Evolutionary conservation across 2,329 filamentous ascomycete genomes (phyloP), one percentile per base, ranked within the genome.

Genomic region (Fusarium subglutinans): DNA sequence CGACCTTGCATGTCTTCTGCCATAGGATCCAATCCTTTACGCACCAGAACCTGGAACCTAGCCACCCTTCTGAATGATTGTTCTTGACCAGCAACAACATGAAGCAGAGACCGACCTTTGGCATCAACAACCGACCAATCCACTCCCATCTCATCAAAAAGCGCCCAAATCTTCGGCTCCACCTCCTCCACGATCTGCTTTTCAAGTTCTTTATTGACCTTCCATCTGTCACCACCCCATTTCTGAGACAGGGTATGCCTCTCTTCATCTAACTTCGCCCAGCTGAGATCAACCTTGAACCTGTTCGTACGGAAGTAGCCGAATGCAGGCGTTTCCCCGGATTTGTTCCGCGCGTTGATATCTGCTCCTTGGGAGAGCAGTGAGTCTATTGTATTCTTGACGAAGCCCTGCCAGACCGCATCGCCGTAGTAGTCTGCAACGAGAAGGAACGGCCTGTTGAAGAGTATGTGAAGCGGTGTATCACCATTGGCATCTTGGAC

Each of bases 61-160:
- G n/a, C 7, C 9, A 6, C 2, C 9, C n/a, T 37, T 22, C 13
- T 11, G 0, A 10, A 14, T 1, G 12, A 2, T 1, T 13, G 8
- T 6, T 15, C 10, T 4, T 17, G n/a, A 2, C 13, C 12, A 15
- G 33, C n/a, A 11, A 53, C 3, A 11, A 7, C 9, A 22, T 53
- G 33, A 17, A 53, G 50, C 33, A 53, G n/a, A 2, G 18, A 26
- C 33, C 2, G 2, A 2, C 50, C n/a, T 2, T 37, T 17, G 2
- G 0, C 18, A 37, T 38, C 5, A 1, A 22, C 0, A 13, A 17
- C 3, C 18, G n/a, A 26, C 50, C 50, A 53, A 4, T 53, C 33
- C 13, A 38, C n/a, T 35, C n/a, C 33, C 33, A 53, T 53, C 2
- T 12, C 9, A 11, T 22, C n/a, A 17, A 53, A 26, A 3, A 17